Conservation (phyloP, 257 asterid species). For the Eustoma russellianum region DNA sequence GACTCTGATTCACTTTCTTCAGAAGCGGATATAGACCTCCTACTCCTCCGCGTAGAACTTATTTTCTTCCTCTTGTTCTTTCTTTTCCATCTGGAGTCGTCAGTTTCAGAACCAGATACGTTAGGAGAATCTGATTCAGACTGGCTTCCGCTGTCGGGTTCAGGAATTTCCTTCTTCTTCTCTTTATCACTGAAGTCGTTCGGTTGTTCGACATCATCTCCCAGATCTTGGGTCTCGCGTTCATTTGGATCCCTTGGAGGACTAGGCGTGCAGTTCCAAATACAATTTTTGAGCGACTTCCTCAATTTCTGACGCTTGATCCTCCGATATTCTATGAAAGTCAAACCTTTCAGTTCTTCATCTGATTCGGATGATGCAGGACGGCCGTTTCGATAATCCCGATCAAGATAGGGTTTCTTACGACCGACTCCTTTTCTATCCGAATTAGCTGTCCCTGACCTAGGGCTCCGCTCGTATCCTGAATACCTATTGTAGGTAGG, state of each 20-base stretch:
- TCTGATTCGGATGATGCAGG: constrained; percentile 54
- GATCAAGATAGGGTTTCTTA: constrained; percentile 43
- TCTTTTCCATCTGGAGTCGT: constrained; percentile 38
- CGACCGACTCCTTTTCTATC: constrained; percentile 18
- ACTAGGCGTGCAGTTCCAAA: constrained; percentile 89
- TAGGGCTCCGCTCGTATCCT: constrained; percentile 14
- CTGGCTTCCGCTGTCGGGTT: constrained; percentile 24
- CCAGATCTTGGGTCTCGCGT: constrained; percentile 38
- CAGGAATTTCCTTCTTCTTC: constrained; percentile 8
- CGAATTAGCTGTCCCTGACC: constrained; percentile 19
- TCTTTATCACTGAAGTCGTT: constrained; percentile 8
- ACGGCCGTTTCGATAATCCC: constrained; percentile 42
- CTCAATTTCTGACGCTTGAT: constrained; percentile 77
- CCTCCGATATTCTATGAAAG: constrained; percentile 70
- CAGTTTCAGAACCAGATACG: constrained; percentile 47
- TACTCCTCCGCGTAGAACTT: constrained; percentile 30
- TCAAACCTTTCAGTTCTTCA: constrained; percentile 65
- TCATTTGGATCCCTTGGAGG: constrained; percentile 71
- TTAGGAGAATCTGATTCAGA: constrained; percentile 36
- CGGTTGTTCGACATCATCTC: constrained; percentile 26
- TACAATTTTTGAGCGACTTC: constrained; percentile 33
- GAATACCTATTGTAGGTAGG: constrained; percentile 8
- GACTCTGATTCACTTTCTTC: constrained; percentile 19
- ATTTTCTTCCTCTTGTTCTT: constrained; percentile 30
- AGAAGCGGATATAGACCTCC: constrained; percentile 33